These are phyloP conservation scores for Aphanocladium album DNA, from an alignment of 2,329 filamentous ascomycete species.

Conservation along the genomic window DNA sequence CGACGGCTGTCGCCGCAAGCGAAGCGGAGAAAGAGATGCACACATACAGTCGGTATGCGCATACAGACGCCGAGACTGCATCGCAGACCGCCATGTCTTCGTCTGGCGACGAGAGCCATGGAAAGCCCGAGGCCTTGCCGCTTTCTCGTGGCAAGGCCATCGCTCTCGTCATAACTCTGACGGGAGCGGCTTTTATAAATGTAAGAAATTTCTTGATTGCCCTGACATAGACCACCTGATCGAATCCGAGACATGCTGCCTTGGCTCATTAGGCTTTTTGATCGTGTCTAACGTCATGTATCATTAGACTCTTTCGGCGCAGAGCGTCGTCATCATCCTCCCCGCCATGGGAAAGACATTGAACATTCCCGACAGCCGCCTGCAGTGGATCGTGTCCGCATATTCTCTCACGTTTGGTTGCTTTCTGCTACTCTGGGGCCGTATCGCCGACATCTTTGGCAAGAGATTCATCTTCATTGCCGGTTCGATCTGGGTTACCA, in stretches of 20 bases:
- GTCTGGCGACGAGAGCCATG: conserved; percentile 1
- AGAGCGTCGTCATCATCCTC: conserved; percentile 57
- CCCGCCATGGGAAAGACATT: conserved; percentile 56
- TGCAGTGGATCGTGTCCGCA: conserved; percentile 63
- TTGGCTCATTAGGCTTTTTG: background rate
- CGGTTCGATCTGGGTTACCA: conserved; percentile 59
- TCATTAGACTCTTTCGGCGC: conserved; percentile 48
- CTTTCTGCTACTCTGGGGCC: conserved; percentile 63
- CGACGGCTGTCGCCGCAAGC: background rate
- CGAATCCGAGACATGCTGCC: background rate
- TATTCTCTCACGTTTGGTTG: conserved; percentile 64
- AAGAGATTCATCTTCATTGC: conserved; percentile 60
- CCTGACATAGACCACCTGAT: conserved; percentile 12
- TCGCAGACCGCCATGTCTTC: background rate
- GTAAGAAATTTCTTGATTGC: conserved; percentile 25
- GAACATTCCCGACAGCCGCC: conserved; percentile 50
- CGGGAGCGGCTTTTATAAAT: conserved; percentile 53
- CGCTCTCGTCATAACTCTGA: conserved; percentile 49
- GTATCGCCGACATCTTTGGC: conserved; percentile 62
- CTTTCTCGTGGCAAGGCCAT: conserved; percentile 49
- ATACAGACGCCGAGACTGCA: background rate
- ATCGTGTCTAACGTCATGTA: conserved; percentile 3
- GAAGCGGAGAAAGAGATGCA: background rate
- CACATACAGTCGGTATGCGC: background rate
- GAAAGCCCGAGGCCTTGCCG: conserved; percentile 23